Conservation (phyloP, 73 alveolate genomes). For the Symbiodinium natans region DNA sequence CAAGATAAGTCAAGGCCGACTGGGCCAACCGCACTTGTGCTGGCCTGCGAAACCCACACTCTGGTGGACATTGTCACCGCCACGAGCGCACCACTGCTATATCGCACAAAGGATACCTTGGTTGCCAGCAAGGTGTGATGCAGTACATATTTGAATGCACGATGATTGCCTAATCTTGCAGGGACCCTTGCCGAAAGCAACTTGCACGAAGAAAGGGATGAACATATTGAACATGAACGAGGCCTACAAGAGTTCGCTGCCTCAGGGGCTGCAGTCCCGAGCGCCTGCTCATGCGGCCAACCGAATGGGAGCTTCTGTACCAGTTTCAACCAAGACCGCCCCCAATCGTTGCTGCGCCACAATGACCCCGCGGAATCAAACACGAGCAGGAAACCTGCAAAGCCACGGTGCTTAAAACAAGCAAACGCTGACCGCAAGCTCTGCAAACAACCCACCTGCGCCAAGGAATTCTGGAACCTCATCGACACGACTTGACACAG, state of each 20-base stretch:
- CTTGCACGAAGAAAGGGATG: no score
- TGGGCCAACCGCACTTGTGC: no score
- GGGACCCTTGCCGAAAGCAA: no score
- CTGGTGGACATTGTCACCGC: constrained; percentile 85
- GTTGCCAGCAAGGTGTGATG: background rate
- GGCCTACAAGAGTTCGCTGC: no score
- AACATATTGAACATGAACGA: no score
- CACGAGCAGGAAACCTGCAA: constrained; percentile 5
- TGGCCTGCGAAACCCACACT: constrained; percentile 47
- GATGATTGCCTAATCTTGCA: no score
- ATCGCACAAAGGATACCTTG: constrained; percentile 60
- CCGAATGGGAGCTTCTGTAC: constrained; percentile 44
- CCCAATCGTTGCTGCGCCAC: constrained; percentile 66
- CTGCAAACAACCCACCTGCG: background rate
- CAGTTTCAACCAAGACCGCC: constrained; percentile 37
- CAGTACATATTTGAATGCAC: no score
- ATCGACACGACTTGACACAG: background rate
- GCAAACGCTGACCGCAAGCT: no score
- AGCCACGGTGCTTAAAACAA: no score
- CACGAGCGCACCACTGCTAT: constrained; percentile 32
- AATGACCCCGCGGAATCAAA: constrained; percentile 28
- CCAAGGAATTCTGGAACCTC: background rate
- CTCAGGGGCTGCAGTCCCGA: no score
- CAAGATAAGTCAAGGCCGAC: no score
- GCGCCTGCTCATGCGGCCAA: constrained; percentile 29